A percentile compares a stretch with the other conserved stretches of the same genome.
Evolutionary conservation across 345 rosid genomes (phyloP).

Genomic region (Eucalyptus cloeziana): DNA sequence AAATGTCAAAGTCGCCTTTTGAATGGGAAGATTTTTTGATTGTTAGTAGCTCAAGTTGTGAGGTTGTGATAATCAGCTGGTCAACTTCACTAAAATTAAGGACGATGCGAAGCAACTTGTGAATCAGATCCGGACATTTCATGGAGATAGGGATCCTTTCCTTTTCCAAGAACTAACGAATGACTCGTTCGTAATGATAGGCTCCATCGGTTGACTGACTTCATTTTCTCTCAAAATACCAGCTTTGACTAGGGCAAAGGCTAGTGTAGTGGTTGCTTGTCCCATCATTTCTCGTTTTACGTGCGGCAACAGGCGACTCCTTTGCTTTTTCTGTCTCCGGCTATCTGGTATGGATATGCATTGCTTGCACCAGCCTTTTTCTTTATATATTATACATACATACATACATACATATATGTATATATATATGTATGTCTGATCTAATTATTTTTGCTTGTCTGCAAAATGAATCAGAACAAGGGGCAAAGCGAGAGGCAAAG

Average conservation of each 20-base stretch:
- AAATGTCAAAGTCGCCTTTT: accelerated
- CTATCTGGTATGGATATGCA: neutral
- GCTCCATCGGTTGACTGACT: neutral
- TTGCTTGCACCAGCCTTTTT: neutral
- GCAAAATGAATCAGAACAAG: neutral
- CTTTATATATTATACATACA: neutral
- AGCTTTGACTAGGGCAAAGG: neutral
- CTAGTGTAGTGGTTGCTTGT: neutral
- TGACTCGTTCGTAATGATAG: neutral
- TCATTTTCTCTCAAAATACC: neutral
- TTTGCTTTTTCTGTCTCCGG: neutral
- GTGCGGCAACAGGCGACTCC: neutral
- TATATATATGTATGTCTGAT: neutral
- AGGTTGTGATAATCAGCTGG: neutral
- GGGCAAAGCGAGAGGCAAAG: neutral
- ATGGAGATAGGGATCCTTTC: neutral
- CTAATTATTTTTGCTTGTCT: neutral
- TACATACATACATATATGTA: accelerated
- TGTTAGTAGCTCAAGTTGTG: neutral
- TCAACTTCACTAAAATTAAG: neutral
- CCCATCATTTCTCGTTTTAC: neutral
- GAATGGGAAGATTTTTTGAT: neutral
- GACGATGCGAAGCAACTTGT: neutral
- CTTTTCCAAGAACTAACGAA: neutral
- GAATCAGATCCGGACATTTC: neutral